A percentile compares a stretch with the other conserved stretches of the same genome.
Conservation (phyloP, 2,329 filamentous ascomycete species). For the Pestalotiopsis sp. region DNA sequence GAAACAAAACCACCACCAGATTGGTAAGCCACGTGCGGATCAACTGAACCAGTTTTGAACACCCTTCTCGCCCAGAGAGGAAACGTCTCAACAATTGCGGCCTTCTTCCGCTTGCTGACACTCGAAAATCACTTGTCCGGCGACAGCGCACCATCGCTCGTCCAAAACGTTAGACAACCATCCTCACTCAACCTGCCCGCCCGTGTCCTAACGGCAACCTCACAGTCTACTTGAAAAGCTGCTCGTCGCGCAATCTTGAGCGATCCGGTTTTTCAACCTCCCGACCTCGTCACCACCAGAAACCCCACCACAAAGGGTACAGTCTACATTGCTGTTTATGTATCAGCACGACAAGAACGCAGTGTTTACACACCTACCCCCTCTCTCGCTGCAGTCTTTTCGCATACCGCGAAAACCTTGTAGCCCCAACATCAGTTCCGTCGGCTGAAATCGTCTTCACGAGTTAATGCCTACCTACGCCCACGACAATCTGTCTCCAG, state of each 20-base stretch:
- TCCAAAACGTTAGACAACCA: background rate
- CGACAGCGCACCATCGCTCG: background rate
- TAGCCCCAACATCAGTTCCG: constrained; percentile 85
- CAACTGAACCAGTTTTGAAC: background rate
- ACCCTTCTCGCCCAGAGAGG: background rate
- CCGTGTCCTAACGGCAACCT: background rate
- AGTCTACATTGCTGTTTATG: constrained; percentile 76
- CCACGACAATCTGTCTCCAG: constrained; percentile 47
- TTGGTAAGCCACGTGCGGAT: constrained; percentile 5
- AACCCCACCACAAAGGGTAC: constrained; percentile 35
- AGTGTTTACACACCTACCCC: constrained; percentile 92
- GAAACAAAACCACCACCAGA: background rate
- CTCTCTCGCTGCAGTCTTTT: constrained; percentile 96
- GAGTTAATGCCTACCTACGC: constrained; percentile 62
- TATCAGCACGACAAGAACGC: constrained; percentile 92
- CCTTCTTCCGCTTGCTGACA: background rate
- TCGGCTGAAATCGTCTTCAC: constrained; percentile 72
- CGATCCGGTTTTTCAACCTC: background rate
- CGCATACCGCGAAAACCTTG: constrained; percentile 93
- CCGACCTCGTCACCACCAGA: constrained; percentile 15
- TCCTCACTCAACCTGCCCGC: constrained; percentile 10
- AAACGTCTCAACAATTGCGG: background rate
- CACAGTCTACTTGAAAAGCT: constrained; percentile 15
- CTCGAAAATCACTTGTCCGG: background rate
- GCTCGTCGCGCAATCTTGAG: constrained; percentile 13